Base-by-base conservation (phyloP, 345 rosid genomes). In the Streptanthus diversifolius region DNA sequence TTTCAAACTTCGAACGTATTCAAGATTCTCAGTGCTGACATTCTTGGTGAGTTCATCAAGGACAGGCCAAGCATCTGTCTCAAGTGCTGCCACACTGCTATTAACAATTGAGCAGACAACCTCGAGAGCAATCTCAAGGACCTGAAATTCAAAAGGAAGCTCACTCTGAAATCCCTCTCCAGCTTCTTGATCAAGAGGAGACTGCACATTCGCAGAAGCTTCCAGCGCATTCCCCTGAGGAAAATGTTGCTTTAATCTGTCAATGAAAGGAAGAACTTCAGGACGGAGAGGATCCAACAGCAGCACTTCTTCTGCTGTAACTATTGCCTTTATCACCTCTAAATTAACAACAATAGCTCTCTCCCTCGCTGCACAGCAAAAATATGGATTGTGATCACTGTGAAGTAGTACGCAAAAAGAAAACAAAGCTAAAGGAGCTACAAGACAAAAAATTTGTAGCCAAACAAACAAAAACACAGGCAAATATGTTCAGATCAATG, bases 1-100 rank as follows among this genome's bases (percentile, higher is more conserved):
- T 84, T 93, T 90, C 75, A 93, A 78, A 82, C 89, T 89, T 33
- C 96, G 86, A 2, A 93, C 97, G 58, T 76, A 87, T 74, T 93
- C 98, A 69, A 93, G 98, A 85, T 93, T 93, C 72, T 85, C 90
- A n/a, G 98, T 90, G 77, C 92, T 93, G 54, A 93, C 95, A 69
- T 82, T 90, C 77, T 82, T 86, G 14, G 98, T 90, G 44, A 93
- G 76, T 77, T 93, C 97, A 83, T 93, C 97, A 78, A 89, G 78
- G 7, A 89, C 81, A 33, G 97, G 97, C 77, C 90, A 93, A n/a
- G 98, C 93, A 65, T 87, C 89, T 60, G 74, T 83, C 83, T 89
- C 97, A 40, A 90, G 88, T 8, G 86, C 87, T 19, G 82, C 88
- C 51, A 89, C 98, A 49, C 73, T 79, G 43, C 75, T 74, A 67